Conservation (phyloP, 2,329 filamentous ascomycete species). For the Scytalidium lignicola region DNA sequence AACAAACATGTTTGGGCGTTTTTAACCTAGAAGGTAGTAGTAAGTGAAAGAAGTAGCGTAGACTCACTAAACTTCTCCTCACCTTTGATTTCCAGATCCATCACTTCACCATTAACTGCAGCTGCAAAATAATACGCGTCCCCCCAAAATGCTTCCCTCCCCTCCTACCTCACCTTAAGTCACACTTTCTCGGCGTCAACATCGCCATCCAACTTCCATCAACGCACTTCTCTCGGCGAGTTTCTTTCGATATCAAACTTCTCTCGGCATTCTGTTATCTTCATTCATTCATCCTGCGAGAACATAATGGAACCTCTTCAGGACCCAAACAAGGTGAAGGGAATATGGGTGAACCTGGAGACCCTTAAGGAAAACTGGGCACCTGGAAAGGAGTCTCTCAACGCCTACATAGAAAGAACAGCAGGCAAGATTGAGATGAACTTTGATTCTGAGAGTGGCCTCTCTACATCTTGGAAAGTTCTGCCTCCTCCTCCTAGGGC, state of each 20-base stretch:
- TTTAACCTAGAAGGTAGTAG: too few species aligned
- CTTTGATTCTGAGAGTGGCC: background rate
- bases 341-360: background rate
- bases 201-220: background rate
- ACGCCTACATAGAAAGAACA: background rate
- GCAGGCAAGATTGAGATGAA: background rate
- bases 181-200: background rate
- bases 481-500: background rate
- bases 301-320: too few species aligned
- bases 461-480: background rate
- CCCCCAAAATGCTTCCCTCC: background rate
- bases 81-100: too few species aligned
- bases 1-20: too few species aligned
- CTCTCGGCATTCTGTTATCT: background rate
- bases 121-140: too few species aligned
- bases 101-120: too few species aligned
- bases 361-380: background rate
- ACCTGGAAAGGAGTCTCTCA: background rate
- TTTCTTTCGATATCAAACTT: background rate
- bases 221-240: background rate
- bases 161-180: background rate
- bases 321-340: background rate
- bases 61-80: too few species aligned
- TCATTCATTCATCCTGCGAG: too few species aligned
- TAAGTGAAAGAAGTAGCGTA: too few species aligned